Evolutionary conservation across 140 eudicot genomes (phyloP), one percentile per base, ranked within the genome.

Genomic region (Stevia rebaudiana): DNA sequence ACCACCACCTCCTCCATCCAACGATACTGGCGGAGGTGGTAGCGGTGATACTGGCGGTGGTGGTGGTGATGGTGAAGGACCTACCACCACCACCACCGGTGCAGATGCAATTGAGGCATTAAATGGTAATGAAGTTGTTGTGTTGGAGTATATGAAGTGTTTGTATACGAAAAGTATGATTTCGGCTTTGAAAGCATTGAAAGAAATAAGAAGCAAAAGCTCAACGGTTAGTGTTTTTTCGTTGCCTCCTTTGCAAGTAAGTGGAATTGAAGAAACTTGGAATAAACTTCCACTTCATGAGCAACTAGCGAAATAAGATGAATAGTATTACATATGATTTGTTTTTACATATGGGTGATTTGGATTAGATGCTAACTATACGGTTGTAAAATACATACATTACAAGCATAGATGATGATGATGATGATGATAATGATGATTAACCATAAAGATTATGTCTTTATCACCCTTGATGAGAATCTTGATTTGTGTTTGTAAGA

Each of bases 151-250:
- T 72, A 81, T 84, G 90, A 82, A 84, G 62, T 80, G 90, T 67
- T 70, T 80, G 67, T 80, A 83, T 69, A 83, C 83, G 61, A 83
- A 83, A 69, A 83, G 90, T 74, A 83, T 86, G 6, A 74, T 83
- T 25, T 80, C 90, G 36, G 90, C 90, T 11, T 76, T 83, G 65
- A 70, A 71, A 63, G 82, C 79, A 17, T 74, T 83, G 69, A 83
- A 83, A 52, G 86, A 83, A 65, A 83, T 83, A 21, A 53, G 90
- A 28, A 80, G 90, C 44, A 55, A 68, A 64, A 83, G 90, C 72
- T 83, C 90, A 2, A 83, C 90, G 16, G 90, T 83, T 64, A 83
- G 86, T 24, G 83, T 71, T 52, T 83, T 83, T 73, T 83, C 90
- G 7, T 68, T 83, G 79, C 90, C 90, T 10, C 90, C 90, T 42